Conservation (phyloP, 176 grass and related monocot species). For the Dendrocalamus sinicus region DNA sequence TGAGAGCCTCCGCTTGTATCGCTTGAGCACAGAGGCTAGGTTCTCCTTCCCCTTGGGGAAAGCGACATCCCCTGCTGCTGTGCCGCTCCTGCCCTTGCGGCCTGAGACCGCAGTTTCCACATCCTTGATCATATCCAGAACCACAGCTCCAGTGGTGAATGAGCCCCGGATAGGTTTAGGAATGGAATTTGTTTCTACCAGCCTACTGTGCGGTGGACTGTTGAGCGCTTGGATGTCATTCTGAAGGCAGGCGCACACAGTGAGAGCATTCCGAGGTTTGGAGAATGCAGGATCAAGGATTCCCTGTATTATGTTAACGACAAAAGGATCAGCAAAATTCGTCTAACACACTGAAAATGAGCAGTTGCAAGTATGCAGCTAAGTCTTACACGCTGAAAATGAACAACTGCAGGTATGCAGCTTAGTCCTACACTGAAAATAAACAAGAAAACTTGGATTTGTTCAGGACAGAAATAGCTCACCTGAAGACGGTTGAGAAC, state of each 20-base stretch:
- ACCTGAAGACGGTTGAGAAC: conserved; percentile 99
- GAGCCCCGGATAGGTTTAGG: conserved; percentile 43
- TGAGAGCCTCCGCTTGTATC: conserved; percentile 84
- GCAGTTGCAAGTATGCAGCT: not conserved
- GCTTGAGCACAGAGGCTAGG: conserved; percentile 94
- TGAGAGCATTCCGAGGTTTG: conserved; percentile 59
- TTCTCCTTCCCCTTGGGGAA: conserved; percentile 99
- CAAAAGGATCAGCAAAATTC: conserved; percentile 27
- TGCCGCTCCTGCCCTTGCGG: conserved; percentile 91
- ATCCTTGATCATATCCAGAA: conserved; percentile 87
- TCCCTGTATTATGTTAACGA: conserved; percentile 58
- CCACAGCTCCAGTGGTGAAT: conserved; percentile 67
- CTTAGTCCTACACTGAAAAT: not conserved
- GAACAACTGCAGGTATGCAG: not conserved
- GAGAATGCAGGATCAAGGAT: conserved; percentile 90
- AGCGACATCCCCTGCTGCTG: conserved; percentile 88
- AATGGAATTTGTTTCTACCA: not conserved
- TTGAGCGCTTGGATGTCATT: conserved; percentile 47
- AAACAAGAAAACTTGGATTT: not conserved
- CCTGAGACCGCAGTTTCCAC: conserved; percentile 74
- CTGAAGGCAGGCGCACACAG: conserved; percentile 61
- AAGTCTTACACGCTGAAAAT: not conserved
- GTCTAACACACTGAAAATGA: not conserved
- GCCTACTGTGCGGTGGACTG: conserved; percentile 19
- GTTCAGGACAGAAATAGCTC: conserved; percentile 21